phyloP scores from a whole-genome alignment of 495 filamentous ascomycete species.

The Daldinia vernicosa region DNA sequence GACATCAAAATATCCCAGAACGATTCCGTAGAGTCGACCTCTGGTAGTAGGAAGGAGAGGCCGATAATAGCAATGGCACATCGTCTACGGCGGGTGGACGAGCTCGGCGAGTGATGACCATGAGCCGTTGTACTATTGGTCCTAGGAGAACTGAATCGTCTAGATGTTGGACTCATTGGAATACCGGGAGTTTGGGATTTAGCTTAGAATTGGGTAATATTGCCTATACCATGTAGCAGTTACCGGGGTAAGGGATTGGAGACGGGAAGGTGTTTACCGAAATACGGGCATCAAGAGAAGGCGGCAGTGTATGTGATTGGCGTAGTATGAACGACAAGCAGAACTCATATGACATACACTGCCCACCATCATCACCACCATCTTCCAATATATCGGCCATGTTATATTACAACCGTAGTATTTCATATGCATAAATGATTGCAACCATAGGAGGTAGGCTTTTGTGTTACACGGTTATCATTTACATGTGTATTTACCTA shows the following conservation, averaged over 20 bases:
- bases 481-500: too few relatives aligned
- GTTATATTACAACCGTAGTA: too few relatives aligned
- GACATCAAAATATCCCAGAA: constrained; percentile 1
- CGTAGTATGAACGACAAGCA: background rate
- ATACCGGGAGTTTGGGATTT: background rate
- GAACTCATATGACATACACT: too few relatives aligned
- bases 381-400: too few relatives aligned
- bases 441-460: too few relatives aligned
- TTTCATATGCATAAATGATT: too few relatives aligned
- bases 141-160: background rate
- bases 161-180: background rate
- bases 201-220: background rate
- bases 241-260: background rate
- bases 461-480: too few relatives aligned
- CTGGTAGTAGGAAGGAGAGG: background rate
- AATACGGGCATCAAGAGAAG: background rate
- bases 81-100: too few relatives aligned
- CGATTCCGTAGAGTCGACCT: background rate
- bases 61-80: background rate
- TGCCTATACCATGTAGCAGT: background rate
- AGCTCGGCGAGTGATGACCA: too few relatives aligned
- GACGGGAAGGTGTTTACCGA: background rate
- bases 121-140: background rate
- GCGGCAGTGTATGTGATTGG: background rate
- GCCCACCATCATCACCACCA: too few relatives aligned